Evolutionary conservation across 2,329 filamentous ascomycete genomes (phyloP).

Genomic region (Macrophomina phaseolina): DNA sequence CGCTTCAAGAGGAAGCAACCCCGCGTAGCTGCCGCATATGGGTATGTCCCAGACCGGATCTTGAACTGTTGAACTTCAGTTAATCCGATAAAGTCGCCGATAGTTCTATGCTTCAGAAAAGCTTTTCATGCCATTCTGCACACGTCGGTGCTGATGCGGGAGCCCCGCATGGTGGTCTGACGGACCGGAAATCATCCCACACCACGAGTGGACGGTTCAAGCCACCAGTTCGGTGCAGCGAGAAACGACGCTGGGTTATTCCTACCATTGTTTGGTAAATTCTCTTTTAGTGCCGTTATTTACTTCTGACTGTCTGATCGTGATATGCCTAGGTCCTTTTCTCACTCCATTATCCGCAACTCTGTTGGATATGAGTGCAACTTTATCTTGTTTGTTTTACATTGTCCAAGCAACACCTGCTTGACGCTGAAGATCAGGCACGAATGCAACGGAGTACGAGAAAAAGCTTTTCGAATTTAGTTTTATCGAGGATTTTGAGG

Average conservation of each 20-base stretch:
- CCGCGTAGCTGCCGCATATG: slow-evolving; percentile 44
- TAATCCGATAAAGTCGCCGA: slow-evolving; percentile 19
- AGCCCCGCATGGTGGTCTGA: no score
- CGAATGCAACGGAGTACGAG: background rate
- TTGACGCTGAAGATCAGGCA: background rate
- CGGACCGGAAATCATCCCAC: no score
- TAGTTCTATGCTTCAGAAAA: background rate
- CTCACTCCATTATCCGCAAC: background rate
- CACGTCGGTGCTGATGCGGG: no score
- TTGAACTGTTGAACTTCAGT: background rate
- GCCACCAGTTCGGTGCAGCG: no score
- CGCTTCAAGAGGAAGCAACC: slow-evolving; percentile 42
- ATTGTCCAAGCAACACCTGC: background rate
- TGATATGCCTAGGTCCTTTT: background rate
- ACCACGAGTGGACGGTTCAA: no score
- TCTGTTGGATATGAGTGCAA: slow-evolving; percentile 9
- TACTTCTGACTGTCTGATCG: background rate
- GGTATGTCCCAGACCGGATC: slow-evolving; percentile 31
- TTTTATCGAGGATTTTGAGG: background rate
- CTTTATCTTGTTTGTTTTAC: background rate
- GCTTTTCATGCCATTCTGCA: background rate
- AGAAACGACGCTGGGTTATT: no score
- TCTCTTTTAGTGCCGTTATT: background rate
- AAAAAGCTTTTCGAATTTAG: background rate
- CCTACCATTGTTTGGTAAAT: no score